These are phyloP conservation scores for Plasmodium gaboni DNA, from an alignment of 169 alveolate species.

Conservation along the genomic window DNA sequence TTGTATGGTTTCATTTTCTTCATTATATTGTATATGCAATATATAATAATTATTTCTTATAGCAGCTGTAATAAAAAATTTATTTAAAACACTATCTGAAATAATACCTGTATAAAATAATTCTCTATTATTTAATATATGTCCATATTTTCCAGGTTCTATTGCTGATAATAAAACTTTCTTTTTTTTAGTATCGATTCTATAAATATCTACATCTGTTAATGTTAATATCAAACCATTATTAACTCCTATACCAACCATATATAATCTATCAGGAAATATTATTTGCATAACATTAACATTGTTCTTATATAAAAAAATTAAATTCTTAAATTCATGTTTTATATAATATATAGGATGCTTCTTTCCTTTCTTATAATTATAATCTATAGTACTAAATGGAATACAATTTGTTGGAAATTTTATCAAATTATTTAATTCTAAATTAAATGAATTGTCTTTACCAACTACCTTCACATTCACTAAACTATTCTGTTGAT, in stretches of 20 bases:
- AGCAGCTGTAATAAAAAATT: constrained; percentile 21
- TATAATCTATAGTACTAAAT: constrained; percentile 30
- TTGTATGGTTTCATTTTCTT: background rate
- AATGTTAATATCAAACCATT: constrained; percentile 25
- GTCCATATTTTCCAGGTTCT: background rate
- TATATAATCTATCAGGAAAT: constrained; percentile 31
- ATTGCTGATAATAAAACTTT: background rate
- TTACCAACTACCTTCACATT: constrained; percentile 1
- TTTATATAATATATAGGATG: constrained; percentile 46
- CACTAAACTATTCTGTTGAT: constrained; percentile 21
- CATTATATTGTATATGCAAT: constrained; percentile 28
- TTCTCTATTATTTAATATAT: constrained; percentile 20
- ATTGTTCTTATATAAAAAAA: constrained; percentile 56
- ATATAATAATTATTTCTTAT: constrained; percentile 29
- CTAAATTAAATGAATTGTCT: constrained; percentile 10
- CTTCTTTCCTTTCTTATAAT: constrained; percentile 8
- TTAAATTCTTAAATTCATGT: constrained; percentile 41
- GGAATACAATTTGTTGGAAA: constrained; percentile 72
- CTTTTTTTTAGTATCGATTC: constrained; percentile 21
- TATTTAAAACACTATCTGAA: constrained; percentile 23
- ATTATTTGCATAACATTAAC: constrained; percentile 27
- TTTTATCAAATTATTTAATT: constrained; percentile 13
- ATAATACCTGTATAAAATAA: constrained; percentile 39
- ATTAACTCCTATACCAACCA: constrained; percentile 53
- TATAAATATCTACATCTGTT: constrained; percentile 45